These are phyloP conservation scores for Hymenotorrendiella dingleyae DNA, from an alignment of 2,329 filamentous ascomycete species.

Conservation along the genomic window DNA sequence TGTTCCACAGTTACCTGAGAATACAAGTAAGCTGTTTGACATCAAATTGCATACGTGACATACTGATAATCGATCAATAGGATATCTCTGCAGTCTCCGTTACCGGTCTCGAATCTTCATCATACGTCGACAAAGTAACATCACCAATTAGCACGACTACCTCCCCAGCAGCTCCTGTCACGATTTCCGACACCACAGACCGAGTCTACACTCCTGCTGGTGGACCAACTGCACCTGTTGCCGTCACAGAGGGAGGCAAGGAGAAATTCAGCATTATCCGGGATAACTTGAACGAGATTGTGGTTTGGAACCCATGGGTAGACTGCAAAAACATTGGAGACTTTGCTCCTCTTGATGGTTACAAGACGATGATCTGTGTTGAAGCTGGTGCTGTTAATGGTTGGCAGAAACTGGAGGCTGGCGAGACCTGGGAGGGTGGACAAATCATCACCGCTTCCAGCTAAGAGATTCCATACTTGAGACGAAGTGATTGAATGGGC, in stretches of 20 bases:
- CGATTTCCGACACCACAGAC: constrained; percentile 75
- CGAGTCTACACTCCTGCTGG: constrained; percentile 73
- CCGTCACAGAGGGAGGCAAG: constrained; percentile 57
- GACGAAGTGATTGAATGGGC: too few species aligned
- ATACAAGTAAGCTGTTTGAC: constrained; percentile 62
- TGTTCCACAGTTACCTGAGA: constrained; percentile 86
- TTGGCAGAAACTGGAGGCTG: constrained; percentile 81
- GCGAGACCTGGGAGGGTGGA: constrained; percentile 59
- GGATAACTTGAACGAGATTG: constrained; percentile 80
- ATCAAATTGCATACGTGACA: too few species aligned
- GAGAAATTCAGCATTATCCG: constrained; percentile 68
- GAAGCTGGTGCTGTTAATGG: constrained; percentile 79
- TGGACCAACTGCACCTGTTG: constrained; percentile 51
- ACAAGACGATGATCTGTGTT: constrained; percentile 89
- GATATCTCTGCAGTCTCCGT: constrained; percentile 72
- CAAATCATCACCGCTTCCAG: constrained; percentile 22
- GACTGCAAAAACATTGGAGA: constrained; percentile 77
- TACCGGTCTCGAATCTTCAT: constrained; percentile 67
- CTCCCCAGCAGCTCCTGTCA: constrained; percentile 52
- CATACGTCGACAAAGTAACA: constrained; percentile 81
- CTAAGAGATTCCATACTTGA: too few species aligned
- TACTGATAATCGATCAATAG: constrained; percentile 38
- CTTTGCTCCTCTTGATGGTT: constrained; percentile 84
- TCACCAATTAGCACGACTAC: constrained; percentile 52
- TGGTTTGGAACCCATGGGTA: constrained; percentile 96